phyloP scores from a whole-genome alignment of 768 basidiomycete species.

The Omphalotus guepiniiformis region DNA sequence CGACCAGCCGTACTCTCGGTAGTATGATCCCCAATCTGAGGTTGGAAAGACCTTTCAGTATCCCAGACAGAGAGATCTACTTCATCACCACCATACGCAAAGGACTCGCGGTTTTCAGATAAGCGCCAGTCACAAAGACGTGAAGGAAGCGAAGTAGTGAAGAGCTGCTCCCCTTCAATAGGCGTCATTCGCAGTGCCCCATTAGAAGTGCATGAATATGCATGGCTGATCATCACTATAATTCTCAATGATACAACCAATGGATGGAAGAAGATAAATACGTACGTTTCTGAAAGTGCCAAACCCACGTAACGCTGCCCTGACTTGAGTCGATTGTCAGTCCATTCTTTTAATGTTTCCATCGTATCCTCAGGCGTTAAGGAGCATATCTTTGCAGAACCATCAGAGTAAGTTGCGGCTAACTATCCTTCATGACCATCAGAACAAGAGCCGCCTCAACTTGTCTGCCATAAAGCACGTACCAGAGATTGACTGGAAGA shows the following conservation, averaged over 20 bases:
- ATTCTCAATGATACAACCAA: no score
- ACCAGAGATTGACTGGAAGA: slow-evolving; percentile 33
- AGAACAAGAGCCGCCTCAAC: no score
- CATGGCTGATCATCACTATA: slow-evolving; percentile 31
- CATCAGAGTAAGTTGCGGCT: slow-evolving; percentile 60
- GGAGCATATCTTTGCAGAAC: slow-evolving; percentile 42
- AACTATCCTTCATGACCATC: slow-evolving; percentile 49
- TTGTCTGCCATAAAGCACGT: slow-evolving; percentile 19
- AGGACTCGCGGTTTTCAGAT: slow-evolving; percentile 45
- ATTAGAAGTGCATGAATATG: slow-evolving; percentile 72
- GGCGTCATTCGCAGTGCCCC: slow-evolving; percentile 60
- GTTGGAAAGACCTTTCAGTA: slow-evolving; percentile 51
- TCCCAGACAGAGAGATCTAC: slow-evolving; percentile 83
- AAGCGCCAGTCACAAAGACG: slow-evolving; percentile 68
- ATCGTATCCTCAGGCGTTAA: slow-evolving; percentile 40
- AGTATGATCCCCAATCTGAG: slow-evolving; percentile 15
- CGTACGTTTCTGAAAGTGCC: slow-evolving; percentile 45
- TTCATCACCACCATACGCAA: slow-evolving; percentile 84
- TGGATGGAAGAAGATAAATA: no score
- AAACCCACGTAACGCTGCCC: slow-evolving; percentile 63
- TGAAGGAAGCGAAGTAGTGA: slow-evolving; percentile 52
- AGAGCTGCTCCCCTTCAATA: slow-evolving; percentile 24
- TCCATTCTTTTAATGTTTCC: slow-evolving; percentile 49
- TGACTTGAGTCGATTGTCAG: slow-evolving; percentile 52
- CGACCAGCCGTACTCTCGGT: slow-evolving; percentile 25